Percentiles rank a stretch among this genome's conserved stretches.
These are phyloP conservation scores for Mycena olivaceomarginata DNA, from an alignment of 768 basidiomycete genomes.

Conservation along the genomic window DNA sequence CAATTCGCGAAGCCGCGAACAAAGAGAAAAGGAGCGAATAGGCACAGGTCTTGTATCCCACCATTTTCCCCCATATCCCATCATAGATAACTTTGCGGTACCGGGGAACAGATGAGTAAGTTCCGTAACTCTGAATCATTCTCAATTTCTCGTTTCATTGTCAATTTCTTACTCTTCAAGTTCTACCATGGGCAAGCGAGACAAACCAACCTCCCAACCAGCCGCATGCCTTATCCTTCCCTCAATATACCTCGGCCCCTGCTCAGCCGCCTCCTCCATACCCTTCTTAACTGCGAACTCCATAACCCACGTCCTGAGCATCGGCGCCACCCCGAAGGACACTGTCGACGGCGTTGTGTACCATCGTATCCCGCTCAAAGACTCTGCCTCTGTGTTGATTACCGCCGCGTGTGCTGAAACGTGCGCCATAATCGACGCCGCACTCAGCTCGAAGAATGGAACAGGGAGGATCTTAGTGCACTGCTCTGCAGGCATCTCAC, in stretches of 20 bases:
- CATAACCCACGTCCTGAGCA: slow-evolving; percentile 64
- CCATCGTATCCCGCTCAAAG: slow-evolving; percentile 60
- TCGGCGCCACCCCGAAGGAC: slow-evolving; percentile 57
- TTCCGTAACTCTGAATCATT: no score
- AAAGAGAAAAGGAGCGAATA: no score
- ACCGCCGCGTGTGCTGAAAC: slow-evolving; percentile 51
- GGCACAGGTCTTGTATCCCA: no score
- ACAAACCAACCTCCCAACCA: slow-evolving; percentile 3
- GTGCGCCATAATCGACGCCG: slow-evolving; percentile 53
- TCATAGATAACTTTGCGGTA: no score
- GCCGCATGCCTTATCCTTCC: slow-evolving; percentile 1
- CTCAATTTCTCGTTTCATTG: no score
- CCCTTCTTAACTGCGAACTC: slow-evolving; percentile 55
- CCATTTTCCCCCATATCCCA: no score
- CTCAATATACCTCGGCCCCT: slow-evolving; percentile 57
- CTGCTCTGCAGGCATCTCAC: slow-evolving; percentile 66
- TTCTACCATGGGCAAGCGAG: slow-evolving; percentile 22
- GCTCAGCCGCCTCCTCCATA: slow-evolving; percentile 59
- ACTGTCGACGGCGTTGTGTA: slow-evolving; percentile 57
- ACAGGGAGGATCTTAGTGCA: slow-evolving; percentile 64
- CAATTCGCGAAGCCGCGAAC: no score
- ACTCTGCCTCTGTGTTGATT: slow-evolving; percentile 56
- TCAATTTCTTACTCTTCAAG: neutral
- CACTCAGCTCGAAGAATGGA: slow-evolving; percentile 46
- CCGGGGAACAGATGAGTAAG: no score